phyloP scores from a whole-genome alignment of 2,329 filamentous ascomycete genomes.

The Simplicillium sp. region DNA sequence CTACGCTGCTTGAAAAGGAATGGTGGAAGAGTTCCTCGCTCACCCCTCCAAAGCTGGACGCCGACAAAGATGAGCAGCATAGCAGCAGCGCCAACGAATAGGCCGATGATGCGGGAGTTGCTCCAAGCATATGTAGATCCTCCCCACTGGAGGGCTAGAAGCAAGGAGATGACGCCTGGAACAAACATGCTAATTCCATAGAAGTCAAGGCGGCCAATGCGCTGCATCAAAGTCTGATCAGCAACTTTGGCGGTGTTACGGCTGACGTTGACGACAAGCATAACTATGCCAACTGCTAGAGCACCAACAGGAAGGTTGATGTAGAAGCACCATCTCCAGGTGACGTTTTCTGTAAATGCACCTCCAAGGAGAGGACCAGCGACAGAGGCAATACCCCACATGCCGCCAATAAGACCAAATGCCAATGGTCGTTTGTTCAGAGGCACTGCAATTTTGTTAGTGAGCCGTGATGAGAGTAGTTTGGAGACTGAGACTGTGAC shows the following conservation, averaged over 20 bases:
- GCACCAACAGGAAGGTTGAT: slow-evolving; percentile 48
- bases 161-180: slow-evolving; percentile 47
- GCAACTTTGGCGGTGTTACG: slow-evolving; percentile 32
- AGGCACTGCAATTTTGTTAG: slow-evolving; percentile 35
- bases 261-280: slow-evolving; percentile 7
- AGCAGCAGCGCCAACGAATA: slow-evolving; percentile 36
- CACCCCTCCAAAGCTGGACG: slow-evolving; percentile 42
- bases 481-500: too few relatives aligned
- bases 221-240: slow-evolving; percentile 12
- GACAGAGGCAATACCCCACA: slow-evolving; percentile 46
- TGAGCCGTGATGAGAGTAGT: too few relatives aligned
- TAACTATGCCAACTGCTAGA: slow-evolving; percentile 35
- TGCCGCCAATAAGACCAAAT: slow-evolving; percentile 42
- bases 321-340: slow-evolving; percentile 51
- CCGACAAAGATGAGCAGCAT: slow-evolving; percentile 37
- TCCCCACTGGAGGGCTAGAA: slow-evolving; percentile 57
- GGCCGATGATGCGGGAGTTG: slow-evolving; percentile 39
- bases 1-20: slow-evolving; percentile 45
- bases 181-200: slow-evolving; percentile 51
- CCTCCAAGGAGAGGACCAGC: slow-evolving; percentile 44
- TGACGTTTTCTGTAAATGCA: slow-evolving; percentile 36
- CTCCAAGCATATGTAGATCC: slow-evolving; percentile 43
- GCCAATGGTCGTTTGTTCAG: slow-evolving; percentile 51
- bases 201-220: slow-evolving; percentile 40
- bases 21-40: slow-evolving; percentile 47